Evolutionary conservation across 2,329 filamentous ascomycete genomes (phyloP), one percentile per base, ranked within the genome.

Genomic region (Penicillium sp.): DNA sequence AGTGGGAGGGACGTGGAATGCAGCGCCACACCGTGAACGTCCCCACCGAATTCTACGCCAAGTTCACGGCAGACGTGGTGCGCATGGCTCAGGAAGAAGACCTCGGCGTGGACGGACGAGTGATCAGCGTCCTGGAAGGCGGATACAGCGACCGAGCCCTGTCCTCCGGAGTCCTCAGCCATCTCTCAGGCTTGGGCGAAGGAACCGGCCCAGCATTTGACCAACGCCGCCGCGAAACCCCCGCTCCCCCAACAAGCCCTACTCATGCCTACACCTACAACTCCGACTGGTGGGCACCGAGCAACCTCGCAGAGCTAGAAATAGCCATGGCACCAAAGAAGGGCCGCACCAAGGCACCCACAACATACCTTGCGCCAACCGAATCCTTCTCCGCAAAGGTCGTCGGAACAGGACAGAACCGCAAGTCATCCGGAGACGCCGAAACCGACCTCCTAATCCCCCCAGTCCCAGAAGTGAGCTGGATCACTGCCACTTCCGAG

Each of bases 11-110:
- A 16, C 80, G 83, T 4, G 91, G 90, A 3, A 99, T 99, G 94
- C 94, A 99, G 73, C 84, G 94, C 44, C 94, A 99, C 73, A 88
- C 89, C 54, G 92, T 96, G 66, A 96, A 96, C 67, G 94, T 99
- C 2, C 93, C 94, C 0, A 99, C 93, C 0, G 90, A 93, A 49
- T 99, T 99, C 70, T 99, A 97, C 69, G 94, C 94, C 45, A 86
- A 89, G 1, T 88, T 99, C 60, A 93, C 93, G 0, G 83, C 87
- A 42, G 94, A 99, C 67, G 84, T 97, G 3, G 87, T 95, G 13
- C 85, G 83, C 45, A 78, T 99, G 55, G 89, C 95, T 0, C 83
- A 89, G 39, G 92, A 97, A 69, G 86, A 90, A 63, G 89, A 83
- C 2, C 83, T 90, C 1, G 82, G 83, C 27, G 89, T 90, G 1